These are phyloP conservation scores for Spencermartinsiella europaea DNA, from an alignment of 805 yeast species.

Conservation along the genomic window DNA sequence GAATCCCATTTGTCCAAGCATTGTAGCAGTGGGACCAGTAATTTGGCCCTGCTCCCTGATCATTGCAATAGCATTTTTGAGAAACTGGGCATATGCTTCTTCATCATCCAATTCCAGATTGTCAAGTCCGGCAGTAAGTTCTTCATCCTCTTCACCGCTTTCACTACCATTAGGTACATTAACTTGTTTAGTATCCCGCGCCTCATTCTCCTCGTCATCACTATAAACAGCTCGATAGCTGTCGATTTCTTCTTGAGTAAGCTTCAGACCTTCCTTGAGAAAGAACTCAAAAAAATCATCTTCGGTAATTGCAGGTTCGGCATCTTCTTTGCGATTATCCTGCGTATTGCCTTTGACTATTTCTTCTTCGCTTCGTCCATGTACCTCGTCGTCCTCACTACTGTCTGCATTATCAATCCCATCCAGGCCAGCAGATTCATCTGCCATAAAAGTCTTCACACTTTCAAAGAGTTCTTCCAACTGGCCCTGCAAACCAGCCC, in stretches of 20 bases:
- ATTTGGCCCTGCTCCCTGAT: conserved; percentile 27
- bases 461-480: conserved; percentile 15
- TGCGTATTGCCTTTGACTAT: conserved; percentile 22
- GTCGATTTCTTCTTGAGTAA: conserved; percentile 44
- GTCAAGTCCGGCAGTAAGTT: conserved; percentile 12
- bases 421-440: not conserved
- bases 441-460: conserved; percentile 7
- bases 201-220: not conserved
- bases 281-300: conserved; percentile 68
- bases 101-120: conserved; percentile 13
- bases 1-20: conserved; percentile 30
- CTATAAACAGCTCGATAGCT: conserved; percentile 27
- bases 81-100: conserved; percentile 12
- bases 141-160: conserved; percentile 22
- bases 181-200: not conserved
- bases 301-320: conserved; percentile 42
- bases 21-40: conserved; percentile 35
- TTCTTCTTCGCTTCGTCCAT: conserved; percentile 20
- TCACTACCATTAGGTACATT: conserved; percentile 7
- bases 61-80: conserved; percentile 28
- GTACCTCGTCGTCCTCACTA: conserved; percentile 19
- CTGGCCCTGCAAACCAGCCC: conserved; percentile 4
- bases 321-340: conserved; percentile 21
- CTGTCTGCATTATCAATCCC: conserved; percentile 13
- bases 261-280: conserved; percentile 47